Conservation (phyloP, 2,329 filamentous ascomycete species). For the Hymenoscyphus occultus region DNA sequence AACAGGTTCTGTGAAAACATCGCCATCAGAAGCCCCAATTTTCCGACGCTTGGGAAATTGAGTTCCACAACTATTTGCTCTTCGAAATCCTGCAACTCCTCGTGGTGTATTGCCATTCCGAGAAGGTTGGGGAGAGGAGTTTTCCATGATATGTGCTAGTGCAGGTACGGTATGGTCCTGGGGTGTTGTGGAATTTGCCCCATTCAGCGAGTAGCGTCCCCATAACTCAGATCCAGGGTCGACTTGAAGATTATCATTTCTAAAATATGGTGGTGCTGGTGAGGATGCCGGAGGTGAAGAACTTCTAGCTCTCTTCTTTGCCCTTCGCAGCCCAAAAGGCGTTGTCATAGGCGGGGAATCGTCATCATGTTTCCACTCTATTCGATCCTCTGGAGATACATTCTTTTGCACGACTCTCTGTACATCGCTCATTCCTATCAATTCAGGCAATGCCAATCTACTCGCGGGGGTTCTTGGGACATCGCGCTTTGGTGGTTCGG, state of each 20-base stretch:
- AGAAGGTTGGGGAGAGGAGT: slow-evolving; percentile 64
- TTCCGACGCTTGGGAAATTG: slow-evolving; percentile 71
- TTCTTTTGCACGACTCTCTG: slow-evolving; percentile 43
- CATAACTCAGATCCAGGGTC: slow-evolving; percentile 74
- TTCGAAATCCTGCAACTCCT: slow-evolving; percentile 52
- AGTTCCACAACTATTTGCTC: slow-evolving; percentile 65
- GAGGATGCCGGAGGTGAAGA: slow-evolving; percentile 73
- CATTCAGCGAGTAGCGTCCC: slow-evolving; percentile 66
- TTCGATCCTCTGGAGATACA: slow-evolving; percentile 57
- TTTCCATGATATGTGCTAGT: slow-evolving; percentile 64
- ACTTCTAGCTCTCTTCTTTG: slow-evolving; percentile 66
- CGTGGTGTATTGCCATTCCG: slow-evolving; percentile 42
- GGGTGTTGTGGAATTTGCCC: slow-evolving; percentile 32
- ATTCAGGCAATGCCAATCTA: slow-evolving; percentile 56
- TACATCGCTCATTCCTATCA: slow-evolving; percentile 45
- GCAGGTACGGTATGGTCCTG: slow-evolving; percentile 46
- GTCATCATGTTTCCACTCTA: slow-evolving; percentile 56
- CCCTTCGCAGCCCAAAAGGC: slow-evolving; percentile 46
- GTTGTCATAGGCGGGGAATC: slow-evolving; percentile 43
- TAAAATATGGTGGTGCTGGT: slow-evolving; percentile 37
- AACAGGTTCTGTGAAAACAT: slow-evolving; percentile 37
- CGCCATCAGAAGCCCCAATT: slow-evolving; percentile 39
- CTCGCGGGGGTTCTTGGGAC: slow-evolving; percentile 48
- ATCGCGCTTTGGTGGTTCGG: slow-evolving; percentile 30
- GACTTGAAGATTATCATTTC: slow-evolving; percentile 50